These are phyloP conservation scores for Rhizophlyctis rosea DNA, from an alignment of 192 early-diverging fungal genomes.

Conservation along the genomic window DNA sequence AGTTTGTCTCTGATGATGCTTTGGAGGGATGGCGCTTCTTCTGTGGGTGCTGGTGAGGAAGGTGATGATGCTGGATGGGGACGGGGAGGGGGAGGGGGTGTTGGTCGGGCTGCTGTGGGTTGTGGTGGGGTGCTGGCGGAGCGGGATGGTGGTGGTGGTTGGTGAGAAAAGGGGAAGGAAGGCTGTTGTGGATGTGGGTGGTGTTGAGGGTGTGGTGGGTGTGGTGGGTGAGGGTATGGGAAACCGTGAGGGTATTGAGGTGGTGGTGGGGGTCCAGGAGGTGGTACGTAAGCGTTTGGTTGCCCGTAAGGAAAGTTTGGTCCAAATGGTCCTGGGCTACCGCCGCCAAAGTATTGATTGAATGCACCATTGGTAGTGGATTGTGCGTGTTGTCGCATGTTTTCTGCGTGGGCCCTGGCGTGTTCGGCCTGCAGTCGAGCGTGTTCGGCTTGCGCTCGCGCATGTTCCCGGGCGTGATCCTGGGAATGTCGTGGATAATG, in stretches of 20 bases:
- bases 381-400: too few species aligned
- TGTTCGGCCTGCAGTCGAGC: too few species aligned
- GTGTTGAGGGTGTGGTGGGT: constrained; percentile 5
- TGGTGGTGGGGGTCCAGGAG: too few species aligned
- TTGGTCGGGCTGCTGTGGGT: background rate
- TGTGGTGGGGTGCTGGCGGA: background rate
- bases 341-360: background rate
- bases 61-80: background rate
- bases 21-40: constrained; percentile 19
- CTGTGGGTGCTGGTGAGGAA: constrained; percentile 4
- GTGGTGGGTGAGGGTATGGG: too few species aligned
- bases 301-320: too few species aligned
- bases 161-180: background rate
- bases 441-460: too few species aligned
- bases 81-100: background rate
- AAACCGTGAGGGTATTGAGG: too few species aligned
- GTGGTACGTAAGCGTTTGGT: too few species aligned
- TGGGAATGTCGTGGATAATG: too few species aligned
- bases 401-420: too few species aligned
- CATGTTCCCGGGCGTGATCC: too few species aligned
- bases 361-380: too few species aligned
- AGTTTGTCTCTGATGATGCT: constrained; percentile 37
- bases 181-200: background rate
- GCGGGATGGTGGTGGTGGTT: background rate
- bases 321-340: background rate